A percentile compares a stretch with the other conserved stretches of the same genome.
Evolutionary conservation across 2,329 filamentous ascomycete genomes (phyloP).

Genomic region (Stachybotrys chlorohalonatus): DNA sequence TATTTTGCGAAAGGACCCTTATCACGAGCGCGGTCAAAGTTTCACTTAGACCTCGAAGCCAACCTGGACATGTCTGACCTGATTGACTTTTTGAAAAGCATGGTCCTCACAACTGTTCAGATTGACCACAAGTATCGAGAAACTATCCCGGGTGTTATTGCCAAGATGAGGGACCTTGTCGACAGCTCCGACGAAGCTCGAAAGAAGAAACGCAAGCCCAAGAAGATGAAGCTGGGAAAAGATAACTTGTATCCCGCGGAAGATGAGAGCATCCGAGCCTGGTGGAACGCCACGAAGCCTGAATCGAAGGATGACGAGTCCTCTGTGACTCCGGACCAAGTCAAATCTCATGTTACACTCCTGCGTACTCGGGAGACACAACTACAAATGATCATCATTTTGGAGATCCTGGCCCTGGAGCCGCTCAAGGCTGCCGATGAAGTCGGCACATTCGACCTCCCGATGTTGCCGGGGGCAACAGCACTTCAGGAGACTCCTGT

Average conservation of each 20-base stretch:
- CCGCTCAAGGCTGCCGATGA: constrained; percentile 33
- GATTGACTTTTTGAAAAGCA: constrained; percentile 57
- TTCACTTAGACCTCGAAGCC: constrained; percentile 53
- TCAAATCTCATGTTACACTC: constrained; percentile 54
- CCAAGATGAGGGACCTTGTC: constrained; percentile 43
- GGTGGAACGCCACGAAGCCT: constrained; percentile 58
- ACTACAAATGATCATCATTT: constrained; percentile 68
- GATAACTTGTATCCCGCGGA: constrained; percentile 61
- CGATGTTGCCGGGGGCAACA: constrained; percentile 29
- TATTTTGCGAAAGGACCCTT: constrained; percentile 80
- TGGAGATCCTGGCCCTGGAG: constrained; percentile 68
- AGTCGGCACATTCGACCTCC: constrained; percentile 35
- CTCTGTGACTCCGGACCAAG: constrained; percentile 37
- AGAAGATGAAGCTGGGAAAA: constrained; percentile 58
- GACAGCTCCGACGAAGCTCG: constrained; percentile 43
- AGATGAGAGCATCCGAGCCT: constrained; percentile 53
- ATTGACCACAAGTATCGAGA: constrained; percentile 77
- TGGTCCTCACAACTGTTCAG: constrained; percentile 56
- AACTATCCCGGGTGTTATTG: constrained; percentile 53
- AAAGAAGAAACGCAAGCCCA: constrained; percentile 44
- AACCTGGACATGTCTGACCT: constrained; percentile 54
- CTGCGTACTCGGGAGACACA: constrained; percentile 70
- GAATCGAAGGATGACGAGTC: constrained; percentile 40
- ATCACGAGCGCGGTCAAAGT: constrained; percentile 63
- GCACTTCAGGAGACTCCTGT: constrained; percentile 18